A percentile compares a stretch with the other conserved stretches of the same genome.
These are phyloP conservation scores for Fraxinus dipetala DNA, from an alignment of 305 asterid species.

Conservation along the genomic window DNA sequence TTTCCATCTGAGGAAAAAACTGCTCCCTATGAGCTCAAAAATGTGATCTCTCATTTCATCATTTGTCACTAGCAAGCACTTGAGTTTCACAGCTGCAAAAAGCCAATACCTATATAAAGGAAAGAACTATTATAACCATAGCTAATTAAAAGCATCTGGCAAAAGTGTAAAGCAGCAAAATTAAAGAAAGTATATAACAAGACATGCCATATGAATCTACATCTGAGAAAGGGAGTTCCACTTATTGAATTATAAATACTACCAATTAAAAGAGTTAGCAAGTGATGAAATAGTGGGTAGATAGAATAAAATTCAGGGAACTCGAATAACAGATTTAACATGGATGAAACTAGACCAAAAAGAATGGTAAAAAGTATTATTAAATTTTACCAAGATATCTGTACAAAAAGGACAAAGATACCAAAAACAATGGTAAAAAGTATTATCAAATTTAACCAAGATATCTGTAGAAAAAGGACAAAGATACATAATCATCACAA, in stretches of 20 bases:
- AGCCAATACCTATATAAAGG: conserved; percentile 80
- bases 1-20: conserved; percentile 78
- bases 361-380: not conserved
- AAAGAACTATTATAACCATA: not conserved
- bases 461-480: not conserved
- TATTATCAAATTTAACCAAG: not conserved
- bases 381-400: not conserved
- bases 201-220: not conserved
- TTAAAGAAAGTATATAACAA: not conserved
- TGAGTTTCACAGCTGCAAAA: conserved; percentile 77
- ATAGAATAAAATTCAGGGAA: not conserved
- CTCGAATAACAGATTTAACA: not conserved
- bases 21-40: conserved; percentile 86
- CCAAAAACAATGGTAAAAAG: not conserved
- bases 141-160: not conserved
- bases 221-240: not conserved
- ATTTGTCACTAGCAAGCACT: conserved; percentile 86
- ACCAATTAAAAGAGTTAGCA: not conserved
- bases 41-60: conserved; percentile 99
- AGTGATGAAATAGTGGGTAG: not conserved
- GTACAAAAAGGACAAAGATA: not conserved
- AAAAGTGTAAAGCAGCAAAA: conserved; percentile 2
- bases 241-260: not conserved
- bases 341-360: not conserved
- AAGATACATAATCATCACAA: not conserved